Evolutionary conservation across 2,329 filamentous ascomycete species (phyloP).

Genomic region (Colletotrichum noveboracense): DNA sequence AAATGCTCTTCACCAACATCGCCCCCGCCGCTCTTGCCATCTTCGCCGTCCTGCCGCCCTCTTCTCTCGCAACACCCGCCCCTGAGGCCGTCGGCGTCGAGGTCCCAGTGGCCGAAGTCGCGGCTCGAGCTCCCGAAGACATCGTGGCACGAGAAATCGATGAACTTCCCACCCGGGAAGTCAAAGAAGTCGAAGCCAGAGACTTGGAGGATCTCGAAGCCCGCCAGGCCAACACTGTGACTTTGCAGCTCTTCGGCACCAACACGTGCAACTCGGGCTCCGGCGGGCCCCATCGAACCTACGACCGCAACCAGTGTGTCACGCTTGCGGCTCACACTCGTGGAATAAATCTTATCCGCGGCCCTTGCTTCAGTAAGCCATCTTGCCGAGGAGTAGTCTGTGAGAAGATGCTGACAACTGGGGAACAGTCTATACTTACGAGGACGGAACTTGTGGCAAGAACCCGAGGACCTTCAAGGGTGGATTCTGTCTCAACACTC

Average conservation of each 20-base stretch:
- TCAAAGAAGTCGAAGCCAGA: not conserved
- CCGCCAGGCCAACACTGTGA: not conserved
- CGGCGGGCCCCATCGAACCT: not conserved
- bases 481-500: not conserved
- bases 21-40: not conserved
- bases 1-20: not conserved
- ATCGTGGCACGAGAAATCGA: not conserved
- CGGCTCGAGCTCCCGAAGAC: not conserved
- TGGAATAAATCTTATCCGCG: not conserved
- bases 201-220: not conserved
- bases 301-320: not conserved
- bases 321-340: not conserved
- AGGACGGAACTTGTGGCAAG: not conserved
- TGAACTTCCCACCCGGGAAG: not conserved
- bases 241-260: not conserved
- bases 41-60: not conserved
- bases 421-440: not conserved
- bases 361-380: not conserved
- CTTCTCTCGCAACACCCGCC: not conserved
- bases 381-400: fast-evolving
- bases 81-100: not conserved
- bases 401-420: not conserved
- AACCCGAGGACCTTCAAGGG: not conserved
- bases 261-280: not conserved
- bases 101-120: not conserved